Base-by-base conservation (phyloP, 2,329 filamentous ascomycete species). In the Trichoderma endophyticum region DNA sequence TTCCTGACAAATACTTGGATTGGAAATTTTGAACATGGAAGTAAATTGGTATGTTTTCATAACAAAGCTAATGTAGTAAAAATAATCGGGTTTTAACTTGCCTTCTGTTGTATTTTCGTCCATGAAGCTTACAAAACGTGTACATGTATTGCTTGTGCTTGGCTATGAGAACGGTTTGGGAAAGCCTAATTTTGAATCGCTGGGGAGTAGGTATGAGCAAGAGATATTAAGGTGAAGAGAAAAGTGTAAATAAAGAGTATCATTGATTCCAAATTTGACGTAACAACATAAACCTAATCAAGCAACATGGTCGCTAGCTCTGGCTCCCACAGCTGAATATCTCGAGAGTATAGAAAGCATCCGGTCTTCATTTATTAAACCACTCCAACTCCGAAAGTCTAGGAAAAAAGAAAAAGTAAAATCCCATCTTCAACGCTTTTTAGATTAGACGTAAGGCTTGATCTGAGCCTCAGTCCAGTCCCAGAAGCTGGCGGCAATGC, bases 1-100 rank as follows among this genome's bases (percentile, higher is more conserved):
- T 85, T 24, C 85, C 85, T 3, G 63, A 75, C 4, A 80, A 82
- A 74, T 86, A 85, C 79, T 78, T 62, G 8, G 21, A 63, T 54
- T 59, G 62, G 21, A 48, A 32, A 60, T 57, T 59, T 48, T 68
- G 6, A 68, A 21, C 2, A 54, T 24, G 48, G 48, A 24, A 12
- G n/a, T 21, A 12, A 51, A 6, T 11, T 6, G 18, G 9, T 2
- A 51, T 1, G 7, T 1, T 21, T 51, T 51, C 18, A n/a, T 12
- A 5, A 51, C 12, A 48, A n/a, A 21, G 43, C 2, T 21, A 18
- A 51, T 51, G 8, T 2, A 48, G 9, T 12, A 43, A 21, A 43
- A 3, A 2, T 5, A 51, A 51, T 51, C n/a, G 11, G 4, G 4
- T 12, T 48, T n/a, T 12, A n/a, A n/a, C 4, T 51, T 51, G 43